Conservation (phyloP, 148 eudicot species). For the Heliamphora exappendiculata region DNA sequence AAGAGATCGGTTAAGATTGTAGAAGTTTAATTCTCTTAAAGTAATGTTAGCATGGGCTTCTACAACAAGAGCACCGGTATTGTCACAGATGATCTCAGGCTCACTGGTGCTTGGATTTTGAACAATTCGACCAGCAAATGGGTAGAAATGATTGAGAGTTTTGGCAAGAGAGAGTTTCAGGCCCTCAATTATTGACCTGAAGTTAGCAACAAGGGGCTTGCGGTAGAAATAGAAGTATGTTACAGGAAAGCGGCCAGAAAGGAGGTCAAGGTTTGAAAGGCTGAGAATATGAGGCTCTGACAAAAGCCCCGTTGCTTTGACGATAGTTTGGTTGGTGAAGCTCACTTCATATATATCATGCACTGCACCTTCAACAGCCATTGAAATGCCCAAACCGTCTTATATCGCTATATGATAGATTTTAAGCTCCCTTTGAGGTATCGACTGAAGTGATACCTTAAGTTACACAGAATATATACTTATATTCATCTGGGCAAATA, state of each 20-base stretch:
- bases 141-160: constrained; percentile 28
- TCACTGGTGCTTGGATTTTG: constrained; percentile 22
- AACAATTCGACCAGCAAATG: constrained; percentile 24
- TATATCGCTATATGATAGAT: neutral
- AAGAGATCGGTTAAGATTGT: constrained; percentile 21
- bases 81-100: constrained; percentile 30
- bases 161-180: constrained; percentile 21
- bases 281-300: constrained; percentile 16
- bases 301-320: constrained; percentile 13
- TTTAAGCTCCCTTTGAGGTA: neutral
- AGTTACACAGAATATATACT: neutral
- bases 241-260: constrained; percentile 29
- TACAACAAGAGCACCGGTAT: constrained; percentile 26
- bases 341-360: constrained; percentile 13
- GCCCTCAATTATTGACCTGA: neutral
- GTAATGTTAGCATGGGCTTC: constrained; percentile 27
- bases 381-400: neutral
- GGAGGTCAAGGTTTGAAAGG: constrained; percentile 34
- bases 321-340: constrained; percentile 19
- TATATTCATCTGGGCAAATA: neutral
- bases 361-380: constrained; percentile 10
- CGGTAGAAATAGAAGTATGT: constrained; percentile 31
- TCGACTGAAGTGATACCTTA: neutral
- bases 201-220: neutral
- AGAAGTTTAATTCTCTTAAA: constrained; percentile 25